Evolutionary conservation across 768 basidiomycete species (phyloP), one percentile per base, ranked within the genome.

Genomic region (Stropharia rugosoannulata): DNA sequence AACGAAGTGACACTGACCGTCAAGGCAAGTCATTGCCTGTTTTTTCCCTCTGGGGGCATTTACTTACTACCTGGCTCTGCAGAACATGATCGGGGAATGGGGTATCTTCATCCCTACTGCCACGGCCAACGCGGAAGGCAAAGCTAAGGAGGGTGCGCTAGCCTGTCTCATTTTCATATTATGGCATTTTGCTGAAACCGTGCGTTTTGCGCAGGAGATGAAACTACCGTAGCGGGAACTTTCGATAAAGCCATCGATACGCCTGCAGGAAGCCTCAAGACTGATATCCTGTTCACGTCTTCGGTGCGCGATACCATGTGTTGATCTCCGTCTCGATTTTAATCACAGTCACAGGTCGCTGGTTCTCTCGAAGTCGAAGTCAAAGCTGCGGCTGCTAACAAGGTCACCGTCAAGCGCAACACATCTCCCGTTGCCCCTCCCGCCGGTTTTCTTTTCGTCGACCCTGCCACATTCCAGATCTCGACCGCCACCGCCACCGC

Each of bases 371-470:
- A 59, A 27, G 49, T 59, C 32, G 54, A 59, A 51, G 22, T 55
- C 41, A 55, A 45, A 12, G 54, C 54, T 1, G 38, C 51, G 11
- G 19, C 27, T 48, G 49, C 53, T 27, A 55, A 47, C 42, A 35
- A 53, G 7, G 37, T 55, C 48, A 55, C 54, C 18, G 54, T 59
- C 25, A 55, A 49, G 15, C 25, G 16, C 1, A 55, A 59, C 29
- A 46, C 41, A 12, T 44, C 49, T 7, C 49, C 54, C 41, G 54
- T 43, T 38, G 54, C 58, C 13, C 58, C 58, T 4, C 58, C 58
- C 37, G 47, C 41, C 15, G 58, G 58, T 3, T 59, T 59, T 49
- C 38, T 55, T 16, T 59, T 59, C 58, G 58, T 59, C 46, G 58
- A 59, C 27, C 58, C 54, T n/a, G 41, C 36, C 18, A 46, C 58